These are phyloP conservation scores for Artemisia annua DNA, from an alignment of 129 eudicot species.

Conservation along the genomic window DNA sequence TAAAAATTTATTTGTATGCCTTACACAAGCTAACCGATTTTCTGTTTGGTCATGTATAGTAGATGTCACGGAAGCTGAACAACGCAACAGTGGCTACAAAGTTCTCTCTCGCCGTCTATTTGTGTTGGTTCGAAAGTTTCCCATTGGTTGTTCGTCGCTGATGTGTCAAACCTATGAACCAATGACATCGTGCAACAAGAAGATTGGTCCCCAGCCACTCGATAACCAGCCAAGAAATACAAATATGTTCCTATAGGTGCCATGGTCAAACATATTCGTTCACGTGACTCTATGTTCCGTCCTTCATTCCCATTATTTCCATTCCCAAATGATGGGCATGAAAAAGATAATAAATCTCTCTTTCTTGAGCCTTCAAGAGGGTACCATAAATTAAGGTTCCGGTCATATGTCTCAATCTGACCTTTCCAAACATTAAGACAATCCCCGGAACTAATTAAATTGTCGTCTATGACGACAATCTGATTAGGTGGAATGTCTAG, in stretches of 20 bases:
- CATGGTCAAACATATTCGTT: conserved; percentile 50
- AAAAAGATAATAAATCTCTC: conserved; percentile 14
- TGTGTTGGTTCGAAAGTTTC: conserved; percentile 42
- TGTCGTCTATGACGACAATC: conserved; percentile 42
- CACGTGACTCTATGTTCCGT: conserved; percentile 12
- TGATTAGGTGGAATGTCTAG: conserved; percentile 65
- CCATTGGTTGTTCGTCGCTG: conserved; percentile 42
- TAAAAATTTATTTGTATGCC: conserved; percentile 6
- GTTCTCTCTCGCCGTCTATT: conserved; percentile 48
- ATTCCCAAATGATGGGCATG: conserved; percentile 7
- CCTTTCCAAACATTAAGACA: conserved; percentile 69
- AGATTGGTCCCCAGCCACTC: conserved; percentile 32
- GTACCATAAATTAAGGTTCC: conserved; percentile 42
- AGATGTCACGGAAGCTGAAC: conserved; percentile 34
- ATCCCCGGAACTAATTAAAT: conserved; percentile 58
- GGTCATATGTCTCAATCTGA: conserved; percentile 57
- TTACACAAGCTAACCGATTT: conserved; percentile 6
- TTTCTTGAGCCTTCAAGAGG: conserved; percentile 47
- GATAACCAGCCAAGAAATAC: conserved; percentile 48
- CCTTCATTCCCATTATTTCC: conserved; percentile 19
- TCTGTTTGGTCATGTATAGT: not conserved
- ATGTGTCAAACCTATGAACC: conserved; percentile 52
- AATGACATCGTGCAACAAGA: conserved; percentile 39
- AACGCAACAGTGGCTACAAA: conserved; percentile 60
- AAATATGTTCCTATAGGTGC: conserved; percentile 43